Evolutionary conservation across 2,329 filamentous ascomycete species (phyloP), one percentile per base, ranked within the genome.

Genomic region (Magnaporthiopsis poae): DNA sequence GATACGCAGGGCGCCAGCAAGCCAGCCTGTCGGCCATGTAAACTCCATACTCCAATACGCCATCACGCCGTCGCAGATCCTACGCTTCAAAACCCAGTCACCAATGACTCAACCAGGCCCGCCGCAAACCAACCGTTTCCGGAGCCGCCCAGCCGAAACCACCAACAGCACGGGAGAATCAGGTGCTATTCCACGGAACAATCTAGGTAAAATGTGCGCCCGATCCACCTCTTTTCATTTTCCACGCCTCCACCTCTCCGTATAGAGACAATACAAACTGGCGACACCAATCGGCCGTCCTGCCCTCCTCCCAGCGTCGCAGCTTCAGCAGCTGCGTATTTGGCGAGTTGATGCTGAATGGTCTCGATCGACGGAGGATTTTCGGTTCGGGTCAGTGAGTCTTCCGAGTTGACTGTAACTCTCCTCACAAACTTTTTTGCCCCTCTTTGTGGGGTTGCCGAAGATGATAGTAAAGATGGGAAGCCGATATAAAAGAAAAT

Each of bases 171-270:
- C 70, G 69, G 70, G 71, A 74, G 74, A 77, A 74, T 75, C 73
- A 75, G 71, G 76, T 80, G 75, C 78, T 77, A 79, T 78, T 79
- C 72, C 75, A 74, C 69, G 31, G 71, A 76, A 76, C 77, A 78
- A 75, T 79, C 76, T 79, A 79, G 73, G 73, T 73, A 73, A 68
- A 71, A 61, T 15, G 12, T 2, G 27, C 60, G 27, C 31, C 60
- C 60, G 21, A 61, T 61, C 60, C 60, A 15, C 60, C 60, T 61
- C 31, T 33, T 61, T 61, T 61, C 13, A 7, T 61, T 33, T 61
- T 61, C 15, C 60, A 11, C 18, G 7, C 59, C 46, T 56, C 46
- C 46, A 56, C 46, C 46, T 56, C 46, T 56, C 46, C 46, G 13
- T 4, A 25, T 56, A 56, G 46, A n/a, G 46, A 56, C 46, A 56